These are phyloP conservation scores for Trametes villosa DNA, from an alignment of 768 basidiomycete species.

Conservation along the genomic window DNA sequence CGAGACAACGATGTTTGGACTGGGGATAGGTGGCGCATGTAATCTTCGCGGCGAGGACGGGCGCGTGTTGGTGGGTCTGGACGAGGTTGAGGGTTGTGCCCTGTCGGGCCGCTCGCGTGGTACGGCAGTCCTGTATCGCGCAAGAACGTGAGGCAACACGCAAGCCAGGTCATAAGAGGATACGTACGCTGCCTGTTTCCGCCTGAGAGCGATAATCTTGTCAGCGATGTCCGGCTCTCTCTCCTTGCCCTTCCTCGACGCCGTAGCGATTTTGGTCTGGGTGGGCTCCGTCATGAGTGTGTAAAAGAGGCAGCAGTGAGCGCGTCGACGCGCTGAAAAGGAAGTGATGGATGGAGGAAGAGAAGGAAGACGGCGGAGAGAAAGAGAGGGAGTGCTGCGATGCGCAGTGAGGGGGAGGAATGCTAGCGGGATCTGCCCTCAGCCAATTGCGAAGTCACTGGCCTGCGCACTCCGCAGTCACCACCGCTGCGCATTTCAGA, in stretches of 20 bases:
- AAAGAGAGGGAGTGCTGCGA: constrained; percentile 25
- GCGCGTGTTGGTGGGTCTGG: constrained; percentile 37
- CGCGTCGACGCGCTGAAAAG: constrained; percentile 4
- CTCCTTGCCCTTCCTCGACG: constrained; percentile 40
- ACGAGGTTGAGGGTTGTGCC: constrained; percentile 35
- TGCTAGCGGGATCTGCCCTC: constrained; percentile 24
- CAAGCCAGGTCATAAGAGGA: too few relatives aligned
- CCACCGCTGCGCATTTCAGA: constrained; percentile 27
- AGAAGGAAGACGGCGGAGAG: constrained; percentile 12
- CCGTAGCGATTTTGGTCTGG: constrained; percentile 17
- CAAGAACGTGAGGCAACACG: background rate
- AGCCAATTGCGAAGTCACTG: constrained; percentile 18
- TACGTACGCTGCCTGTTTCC: constrained; percentile 63
- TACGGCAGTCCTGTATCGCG: constrained; percentile 45
- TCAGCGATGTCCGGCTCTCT: constrained; percentile 57
- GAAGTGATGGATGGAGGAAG: constrained; percentile 2
- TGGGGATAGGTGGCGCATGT: constrained; percentile 26
- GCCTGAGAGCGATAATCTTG: constrained; percentile 67
- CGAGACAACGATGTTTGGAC: constrained; percentile 37
- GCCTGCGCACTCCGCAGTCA: constrained; percentile 29
- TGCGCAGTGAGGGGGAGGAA: constrained; percentile 28
- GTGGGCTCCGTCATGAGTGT: constrained; percentile 30
- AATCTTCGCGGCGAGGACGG: constrained; percentile 38
- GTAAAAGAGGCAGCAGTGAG: background rate
- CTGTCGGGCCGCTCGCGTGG: constrained; percentile 53